Percentiles rank a stretch among this genome's conserved stretches.
Conservation (phyloP, 2,329 filamentous ascomycete species). For the Ophiostoma populinum region DNA sequence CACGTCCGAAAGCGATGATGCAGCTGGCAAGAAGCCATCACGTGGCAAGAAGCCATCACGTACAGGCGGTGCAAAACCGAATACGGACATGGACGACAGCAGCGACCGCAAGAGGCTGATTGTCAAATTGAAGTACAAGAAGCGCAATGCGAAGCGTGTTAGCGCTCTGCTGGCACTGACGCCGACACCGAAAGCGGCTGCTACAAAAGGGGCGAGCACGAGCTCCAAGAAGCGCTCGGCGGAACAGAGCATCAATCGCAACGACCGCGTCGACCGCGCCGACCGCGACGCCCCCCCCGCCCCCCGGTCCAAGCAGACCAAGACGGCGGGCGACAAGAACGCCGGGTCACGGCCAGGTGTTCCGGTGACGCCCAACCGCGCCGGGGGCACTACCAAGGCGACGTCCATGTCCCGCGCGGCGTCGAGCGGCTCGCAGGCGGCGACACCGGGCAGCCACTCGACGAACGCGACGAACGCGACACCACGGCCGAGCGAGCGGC, state of each 20-base stretch:
- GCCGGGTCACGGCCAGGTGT: no score
- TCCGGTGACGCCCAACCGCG: no score
- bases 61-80: constrained; percentile 7
- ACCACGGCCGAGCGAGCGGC: constrained; percentile 23
- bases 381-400: no score
- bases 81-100: constrained; percentile 1
- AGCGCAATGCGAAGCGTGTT: constrained; percentile 25
- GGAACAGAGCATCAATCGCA: no score
- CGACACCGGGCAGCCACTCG: constrained; percentile 36
- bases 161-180: constrained; percentile 29
- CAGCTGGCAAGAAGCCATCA: constrained; percentile 20
- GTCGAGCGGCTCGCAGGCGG: constrained; percentile 33
- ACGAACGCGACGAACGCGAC: constrained; percentile 24
- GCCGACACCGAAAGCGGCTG: no score
- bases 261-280: no score
- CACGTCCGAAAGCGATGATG: no score
- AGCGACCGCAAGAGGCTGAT: constrained; percentile 16
- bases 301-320: not conserved
- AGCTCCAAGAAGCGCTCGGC: no score
- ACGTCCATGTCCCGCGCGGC: constrained; percentile 35
- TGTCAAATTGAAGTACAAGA: constrained; percentile 32
- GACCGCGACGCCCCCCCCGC: not conserved
- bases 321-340: not conserved
- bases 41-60: constrained; percentile 19
- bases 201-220: no score